phyloP scores from a whole-genome alignment of 805 yeast species.

The Teunomyces kruisii region DNA sequence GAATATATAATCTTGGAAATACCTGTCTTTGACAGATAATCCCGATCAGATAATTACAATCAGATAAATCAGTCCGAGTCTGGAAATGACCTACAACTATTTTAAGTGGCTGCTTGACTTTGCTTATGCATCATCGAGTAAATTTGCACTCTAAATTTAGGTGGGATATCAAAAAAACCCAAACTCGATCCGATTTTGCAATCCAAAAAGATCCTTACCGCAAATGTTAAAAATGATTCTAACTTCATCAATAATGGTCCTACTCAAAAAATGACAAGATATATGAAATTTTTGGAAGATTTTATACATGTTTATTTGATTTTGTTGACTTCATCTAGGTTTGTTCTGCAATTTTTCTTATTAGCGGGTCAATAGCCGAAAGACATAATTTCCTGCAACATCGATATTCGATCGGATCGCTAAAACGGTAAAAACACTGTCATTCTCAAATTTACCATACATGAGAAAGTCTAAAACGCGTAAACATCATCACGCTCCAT shows the following conservation, averaged over 20 bases:
- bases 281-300: no score
- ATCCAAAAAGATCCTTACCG: neutral
- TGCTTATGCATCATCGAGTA: neutral
- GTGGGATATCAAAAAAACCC: neutral
- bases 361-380: no score
- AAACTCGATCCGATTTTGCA: constrained; percentile 4
- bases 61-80: constrained; percentile 3
- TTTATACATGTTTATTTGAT: no score
- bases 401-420: neutral
- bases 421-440: neutral
- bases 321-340: no score
- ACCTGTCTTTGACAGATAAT: no score
- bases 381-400: neutral
- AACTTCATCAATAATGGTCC: neutral
- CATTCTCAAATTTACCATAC: constrained; percentile 1
- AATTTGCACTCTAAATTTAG: neutral
- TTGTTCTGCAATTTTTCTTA: no score
- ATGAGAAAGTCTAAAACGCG: neutral
- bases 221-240: neutral
- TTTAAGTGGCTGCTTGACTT: neutral
- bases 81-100: neutral
- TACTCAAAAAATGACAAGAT: neutral
- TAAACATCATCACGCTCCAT: neutral
- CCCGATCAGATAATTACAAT: neutral
- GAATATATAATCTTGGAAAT: no score